Evolutionary conservation across 2,329 filamentous ascomycete genomes (phyloP).

Genomic region (Byssochlamys sp.): DNA sequence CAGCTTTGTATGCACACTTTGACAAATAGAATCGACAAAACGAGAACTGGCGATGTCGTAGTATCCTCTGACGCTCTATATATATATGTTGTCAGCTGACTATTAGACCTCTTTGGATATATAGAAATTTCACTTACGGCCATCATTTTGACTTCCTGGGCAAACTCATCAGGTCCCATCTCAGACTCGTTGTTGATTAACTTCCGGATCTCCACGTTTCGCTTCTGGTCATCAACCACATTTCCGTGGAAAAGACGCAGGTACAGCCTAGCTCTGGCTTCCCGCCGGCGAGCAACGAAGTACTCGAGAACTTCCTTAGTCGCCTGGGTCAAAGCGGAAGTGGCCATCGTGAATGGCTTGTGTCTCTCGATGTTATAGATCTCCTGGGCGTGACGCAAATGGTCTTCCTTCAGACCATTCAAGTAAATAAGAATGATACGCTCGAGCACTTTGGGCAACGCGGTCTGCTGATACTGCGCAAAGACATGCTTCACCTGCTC

Average conservation of each 20-base stretch:
- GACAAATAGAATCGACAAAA: constrained; percentile 31
- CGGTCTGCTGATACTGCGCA: constrained; percentile 24
- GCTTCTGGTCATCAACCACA: constrained; percentile 12
- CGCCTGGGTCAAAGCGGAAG: constrained; percentile 13
- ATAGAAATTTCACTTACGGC: constrained; percentile 22
- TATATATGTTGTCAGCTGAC: constrained; percentile 10
- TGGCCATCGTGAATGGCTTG: constrained; percentile 48
- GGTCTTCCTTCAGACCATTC: constrained; percentile 28
- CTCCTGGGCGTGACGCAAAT: constrained; percentile 38
- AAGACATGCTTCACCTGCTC: constrained; percentile 37
- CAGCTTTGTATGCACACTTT: constrained; percentile 26
- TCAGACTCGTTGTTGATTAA: constrained; percentile 13
- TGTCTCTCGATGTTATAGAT: constrained; percentile 47
- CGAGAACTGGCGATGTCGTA: constrained; percentile 31
- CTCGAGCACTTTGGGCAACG: constrained; percentile 25
- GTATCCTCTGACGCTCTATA: constrained; percentile 26
- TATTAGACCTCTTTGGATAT: background rate
- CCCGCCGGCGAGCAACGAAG: constrained; percentile 12
- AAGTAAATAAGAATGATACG: constrained; percentile 40
- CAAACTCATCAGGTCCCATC: constrained; percentile 25
- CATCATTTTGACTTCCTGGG: constrained; percentile 33
- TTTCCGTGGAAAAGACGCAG: constrained; percentile 6
- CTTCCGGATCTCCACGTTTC: constrained; percentile 14
- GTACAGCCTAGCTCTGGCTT: constrained; percentile 10
- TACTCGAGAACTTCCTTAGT: constrained; percentile 6